phyloP scores from a whole-genome alignment of 2,329 filamentous ascomycete genomes.

The Colletotrichum shisoi region DNA sequence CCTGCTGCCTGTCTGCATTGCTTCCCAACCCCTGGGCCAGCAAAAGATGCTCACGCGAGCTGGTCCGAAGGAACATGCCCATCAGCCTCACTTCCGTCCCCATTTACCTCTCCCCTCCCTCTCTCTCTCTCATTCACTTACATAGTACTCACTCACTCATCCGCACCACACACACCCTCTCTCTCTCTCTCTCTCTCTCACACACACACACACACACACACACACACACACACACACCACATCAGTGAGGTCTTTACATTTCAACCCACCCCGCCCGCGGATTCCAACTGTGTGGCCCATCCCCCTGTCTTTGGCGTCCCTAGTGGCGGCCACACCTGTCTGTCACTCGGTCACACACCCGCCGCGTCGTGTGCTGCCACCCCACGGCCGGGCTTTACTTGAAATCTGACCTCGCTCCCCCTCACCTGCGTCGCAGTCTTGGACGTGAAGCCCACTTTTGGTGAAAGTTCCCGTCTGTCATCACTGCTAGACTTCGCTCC shows the following conservation, averaged over 20 bases:
- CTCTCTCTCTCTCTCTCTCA: constrained; percentile 2
- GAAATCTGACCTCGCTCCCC: constrained; percentile 17
- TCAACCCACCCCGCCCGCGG: no score
- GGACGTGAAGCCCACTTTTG: constrained; percentile 24
- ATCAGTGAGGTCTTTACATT: not conserved
- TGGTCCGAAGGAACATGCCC: constrained; percentile 2
- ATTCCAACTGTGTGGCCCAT: no score
- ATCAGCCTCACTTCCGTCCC: constrained; percentile 18
- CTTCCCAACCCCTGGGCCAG: constrained; percentile 15
- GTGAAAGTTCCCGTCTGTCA: constrained; percentile 22
- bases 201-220: no score
- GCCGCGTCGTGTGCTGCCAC: constrained; percentile 13
- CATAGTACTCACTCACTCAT: not conserved
- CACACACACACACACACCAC: no score
- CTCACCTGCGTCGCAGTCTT: constrained; percentile 15
- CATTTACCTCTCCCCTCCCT: not conserved
- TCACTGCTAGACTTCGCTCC: not conserved
- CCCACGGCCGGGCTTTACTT: constrained; percentile 20
- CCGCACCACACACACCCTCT: no score
- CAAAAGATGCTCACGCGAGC: not conserved
- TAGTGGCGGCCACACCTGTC: constrained; percentile 16
- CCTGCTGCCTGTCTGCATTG: constrained; percentile 25
- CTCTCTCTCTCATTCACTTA: constrained; percentile 6
- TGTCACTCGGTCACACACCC: constrained; percentile 10
- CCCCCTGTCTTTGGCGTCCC: not conserved